Conservation (phyloP, 2,329 filamentous ascomycete genomes). For the Hypoxylon sp. region DNA sequence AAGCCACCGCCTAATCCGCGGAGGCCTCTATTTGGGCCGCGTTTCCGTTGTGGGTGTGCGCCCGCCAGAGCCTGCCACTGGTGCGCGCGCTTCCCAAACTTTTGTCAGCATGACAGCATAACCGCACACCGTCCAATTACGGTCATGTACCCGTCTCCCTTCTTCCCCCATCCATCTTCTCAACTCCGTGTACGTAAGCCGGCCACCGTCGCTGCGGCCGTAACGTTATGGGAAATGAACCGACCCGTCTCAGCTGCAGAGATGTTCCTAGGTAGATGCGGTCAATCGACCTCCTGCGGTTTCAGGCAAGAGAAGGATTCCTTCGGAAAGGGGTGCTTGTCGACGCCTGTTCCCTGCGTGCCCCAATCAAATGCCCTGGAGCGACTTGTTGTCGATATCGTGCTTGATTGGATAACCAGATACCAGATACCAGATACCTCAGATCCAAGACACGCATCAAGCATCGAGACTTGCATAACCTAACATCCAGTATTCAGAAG, state of each 20-base stretch:
- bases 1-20: conserved; percentile 37
- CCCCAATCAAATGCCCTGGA: conserved; percentile 13
- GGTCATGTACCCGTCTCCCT: not conserved
- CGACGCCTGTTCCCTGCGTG: conserved; percentile 8
- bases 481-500: not conserved
- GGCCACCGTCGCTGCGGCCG: conserved; percentile 24
- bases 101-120: conserved; percentile 38
- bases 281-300: conserved; percentile 32
- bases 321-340: conserved; percentile 5
- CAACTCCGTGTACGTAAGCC: too few species aligned
- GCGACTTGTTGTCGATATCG: conserved; percentile 6
- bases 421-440: too few species aligned
- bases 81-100: conserved; percentile 16
- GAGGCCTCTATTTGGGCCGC: conserved; percentile 32
- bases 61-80: not conserved
- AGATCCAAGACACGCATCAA: conserved; percentile 17
- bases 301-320: conserved; percentile 39
- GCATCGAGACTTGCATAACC: conserved; percentile 15
- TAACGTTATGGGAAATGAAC: conserved; percentile 33
- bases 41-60: conserved; percentile 9
- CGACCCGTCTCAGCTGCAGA: conserved; percentile 36
- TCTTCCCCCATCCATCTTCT: conserved; percentile 11
- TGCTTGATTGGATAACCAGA: not conserved
- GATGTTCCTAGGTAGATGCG: conserved; percentile 23
- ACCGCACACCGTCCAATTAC: conserved; percentile 21